Percentiles rank a stretch among this genome's conserved stretches.
phyloP scores from a whole-genome alignment of 2,329 filamentous ascomycete genomes.

The Hymenoscyphus salicellus region DNA sequence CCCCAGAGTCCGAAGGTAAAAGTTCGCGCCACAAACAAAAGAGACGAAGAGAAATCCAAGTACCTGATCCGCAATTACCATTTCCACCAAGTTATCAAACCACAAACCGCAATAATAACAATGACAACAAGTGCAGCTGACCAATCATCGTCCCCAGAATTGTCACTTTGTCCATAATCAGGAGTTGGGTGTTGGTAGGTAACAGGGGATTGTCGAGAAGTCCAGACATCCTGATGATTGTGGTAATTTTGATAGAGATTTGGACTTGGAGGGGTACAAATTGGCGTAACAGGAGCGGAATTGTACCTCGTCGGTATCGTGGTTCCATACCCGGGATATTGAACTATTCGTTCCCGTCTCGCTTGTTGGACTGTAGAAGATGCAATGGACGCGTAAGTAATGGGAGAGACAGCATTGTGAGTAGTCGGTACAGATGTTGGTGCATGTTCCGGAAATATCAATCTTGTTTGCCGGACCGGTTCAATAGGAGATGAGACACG shows the following conservation, averaged over 20 bases:
- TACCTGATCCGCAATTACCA: not conserved
- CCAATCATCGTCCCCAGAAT: not conserved
- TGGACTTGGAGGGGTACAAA: not conserved
- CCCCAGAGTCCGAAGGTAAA: no score
- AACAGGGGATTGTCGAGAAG: not conserved
- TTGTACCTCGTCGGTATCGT: not conserved
- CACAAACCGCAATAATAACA: not conserved
- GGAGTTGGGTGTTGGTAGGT: not conserved
- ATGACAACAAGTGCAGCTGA: not conserved
- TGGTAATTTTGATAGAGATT: not conserved
- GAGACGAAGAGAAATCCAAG: not conserved
- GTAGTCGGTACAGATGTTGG: no score
- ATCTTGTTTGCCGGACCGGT: not conserved
- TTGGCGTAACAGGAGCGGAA: not conserved
- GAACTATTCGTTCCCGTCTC: not conserved
- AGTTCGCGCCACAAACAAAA: no score
- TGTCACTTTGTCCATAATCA: not conserved
- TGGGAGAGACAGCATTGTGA: no score
- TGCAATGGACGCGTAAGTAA: not conserved
- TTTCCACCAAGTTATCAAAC: not conserved
- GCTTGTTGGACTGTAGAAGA: not conserved
- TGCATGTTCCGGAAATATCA: no score
- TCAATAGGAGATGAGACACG: not conserved
- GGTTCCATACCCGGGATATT: not conserved
- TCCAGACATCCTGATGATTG: not conserved